phyloP scores from a whole-genome alignment of 2,329 filamentous ascomycete genomes.

The Hypoxylon rubiginosum region DNA sequence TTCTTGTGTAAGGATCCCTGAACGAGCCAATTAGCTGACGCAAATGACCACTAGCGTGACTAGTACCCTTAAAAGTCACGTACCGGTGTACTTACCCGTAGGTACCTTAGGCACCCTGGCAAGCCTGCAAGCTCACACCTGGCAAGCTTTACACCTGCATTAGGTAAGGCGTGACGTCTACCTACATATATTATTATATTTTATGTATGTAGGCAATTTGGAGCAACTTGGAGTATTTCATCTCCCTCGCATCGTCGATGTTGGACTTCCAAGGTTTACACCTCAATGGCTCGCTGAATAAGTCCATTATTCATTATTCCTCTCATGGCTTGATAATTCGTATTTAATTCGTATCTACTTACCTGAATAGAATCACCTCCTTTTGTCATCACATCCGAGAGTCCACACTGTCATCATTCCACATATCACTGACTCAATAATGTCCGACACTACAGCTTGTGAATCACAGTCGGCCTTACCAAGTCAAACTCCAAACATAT shows the following conservation, averaged over 20 bases:
- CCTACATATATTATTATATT: not conserved
- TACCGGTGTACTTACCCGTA: not conserved
- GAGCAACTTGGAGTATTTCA: too few species aligned
- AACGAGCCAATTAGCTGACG: not conserved
- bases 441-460: not conserved
- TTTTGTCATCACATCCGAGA: not conserved
- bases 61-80: too few species aligned
- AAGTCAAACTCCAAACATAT: too few species aligned
- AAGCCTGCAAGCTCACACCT: too few species aligned
- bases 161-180: not conserved
- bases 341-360: too few species aligned
- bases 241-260: too few species aligned
- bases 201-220: not conserved
- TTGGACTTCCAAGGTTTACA: not conserved
- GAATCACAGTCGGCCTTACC: too few species aligned
- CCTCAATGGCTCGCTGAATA: not conserved
- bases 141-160: not conserved
- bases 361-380: not conserved
- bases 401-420: not conserved
- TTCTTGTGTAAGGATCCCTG: not conserved
- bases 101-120: too few species aligned
- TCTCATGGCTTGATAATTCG: not conserved
- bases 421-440: not conserved
- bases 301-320: not conserved
- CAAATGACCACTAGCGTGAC: not conserved